Percentiles rank a stretch among this genome's conserved stretches.
Conservation (phyloP, 176 grass and related monocot species). For the Saccharum officinarum region DNA sequence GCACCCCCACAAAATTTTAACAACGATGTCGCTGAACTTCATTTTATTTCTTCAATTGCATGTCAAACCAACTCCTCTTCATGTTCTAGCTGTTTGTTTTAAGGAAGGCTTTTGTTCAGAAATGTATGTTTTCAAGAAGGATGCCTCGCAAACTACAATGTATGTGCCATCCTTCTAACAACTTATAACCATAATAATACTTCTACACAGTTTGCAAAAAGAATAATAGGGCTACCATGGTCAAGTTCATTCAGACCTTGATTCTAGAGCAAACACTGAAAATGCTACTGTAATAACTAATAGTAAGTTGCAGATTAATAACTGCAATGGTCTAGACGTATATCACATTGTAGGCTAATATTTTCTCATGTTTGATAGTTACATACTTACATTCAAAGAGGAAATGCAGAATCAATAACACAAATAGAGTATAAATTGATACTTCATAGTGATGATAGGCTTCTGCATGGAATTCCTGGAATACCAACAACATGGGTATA, state of each 20-base stretch:
- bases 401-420: neutral
- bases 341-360: neutral
- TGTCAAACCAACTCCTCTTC: neutral
- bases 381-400: neutral
- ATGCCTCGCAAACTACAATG: neutral
- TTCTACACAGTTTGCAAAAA: neutral
- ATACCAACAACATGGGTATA: neutral
- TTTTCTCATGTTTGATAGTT: neutral
- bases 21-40: neutral
- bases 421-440: constrained; percentile 3
- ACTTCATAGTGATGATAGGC: neutral
- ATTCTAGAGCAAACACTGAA: neutral
- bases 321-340: neutral
- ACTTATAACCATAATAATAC: neutral
- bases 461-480: neutral
- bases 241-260: neutral
- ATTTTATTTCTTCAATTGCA: neutral
- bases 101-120: neutral
- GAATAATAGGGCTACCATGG: neutral
- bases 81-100: neutral
- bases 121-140: neutral
- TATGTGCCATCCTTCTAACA: neutral
- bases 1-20: neutral
- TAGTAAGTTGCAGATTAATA: neutral
- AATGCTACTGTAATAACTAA: neutral